phyloP scores from a whole-genome alignment of 768 basidiomycete genomes.

The Tricholoma sp. region DNA sequence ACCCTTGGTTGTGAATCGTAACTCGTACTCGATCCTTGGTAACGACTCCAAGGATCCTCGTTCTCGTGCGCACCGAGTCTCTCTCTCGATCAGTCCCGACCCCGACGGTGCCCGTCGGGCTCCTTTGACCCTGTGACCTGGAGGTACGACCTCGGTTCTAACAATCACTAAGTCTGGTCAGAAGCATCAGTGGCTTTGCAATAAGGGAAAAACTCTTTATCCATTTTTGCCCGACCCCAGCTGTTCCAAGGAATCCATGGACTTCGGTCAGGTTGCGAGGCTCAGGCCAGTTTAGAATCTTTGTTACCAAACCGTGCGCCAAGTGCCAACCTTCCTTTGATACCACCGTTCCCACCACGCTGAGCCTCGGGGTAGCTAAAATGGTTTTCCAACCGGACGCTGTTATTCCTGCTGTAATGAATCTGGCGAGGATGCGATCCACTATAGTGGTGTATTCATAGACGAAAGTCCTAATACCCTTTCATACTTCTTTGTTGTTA shows the following conservation, averaged over 20 bases:
- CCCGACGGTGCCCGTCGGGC: too few relatives aligned
- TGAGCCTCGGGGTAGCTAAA: constrained; percentile 12
- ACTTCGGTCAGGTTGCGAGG: constrained; percentile 13
- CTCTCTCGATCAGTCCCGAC: too few relatives aligned
- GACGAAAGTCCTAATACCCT: constrained; percentile 21
- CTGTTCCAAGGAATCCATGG: constrained; percentile 19
- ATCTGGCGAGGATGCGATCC: constrained; percentile 13
- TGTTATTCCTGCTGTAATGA: constrained; percentile 24
- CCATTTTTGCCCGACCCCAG: constrained; percentile 19
- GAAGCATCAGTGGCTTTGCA: constrained; percentile 20
- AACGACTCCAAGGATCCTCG: too few relatives aligned
- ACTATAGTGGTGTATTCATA: constrained; percentile 20
- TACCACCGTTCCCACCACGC: constrained; percentile 25
- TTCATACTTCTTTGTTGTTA: constrained; percentile 11
- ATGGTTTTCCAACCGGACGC: constrained; percentile 26
- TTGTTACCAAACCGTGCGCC: constrained; percentile 16
- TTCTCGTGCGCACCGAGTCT: too few relatives aligned
- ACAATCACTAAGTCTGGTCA: too few relatives aligned
- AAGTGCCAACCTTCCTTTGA: constrained; percentile 24
- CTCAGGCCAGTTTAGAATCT: constrained; percentile 23
- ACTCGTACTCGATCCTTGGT: too few relatives aligned
- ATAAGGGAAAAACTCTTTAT: constrained; percentile 19
- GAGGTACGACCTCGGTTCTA: too few relatives aligned
- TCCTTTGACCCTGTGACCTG: too few relatives aligned
- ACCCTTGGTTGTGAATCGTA: too few relatives aligned